phyloP scores from a whole-genome alignment of 345 rosid species.

The Lepidium didymum region DNA sequence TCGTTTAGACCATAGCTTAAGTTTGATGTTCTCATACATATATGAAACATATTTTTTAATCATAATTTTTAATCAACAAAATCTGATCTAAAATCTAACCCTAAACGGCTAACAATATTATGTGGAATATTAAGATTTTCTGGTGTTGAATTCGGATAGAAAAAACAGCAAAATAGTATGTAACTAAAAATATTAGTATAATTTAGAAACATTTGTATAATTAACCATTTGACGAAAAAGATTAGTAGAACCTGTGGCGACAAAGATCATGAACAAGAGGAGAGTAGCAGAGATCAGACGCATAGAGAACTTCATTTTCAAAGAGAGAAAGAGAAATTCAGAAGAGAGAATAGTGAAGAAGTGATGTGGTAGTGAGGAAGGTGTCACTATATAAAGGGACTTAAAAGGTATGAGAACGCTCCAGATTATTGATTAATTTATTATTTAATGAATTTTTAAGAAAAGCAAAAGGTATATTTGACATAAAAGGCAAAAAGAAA shows the following conservation, averaged over 20 bases:
- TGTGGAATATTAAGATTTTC: too few relatives aligned
- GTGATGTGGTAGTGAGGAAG: not conserved
- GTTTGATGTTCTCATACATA: not conserved
- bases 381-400: constrained; percentile 17
- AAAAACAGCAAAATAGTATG: too few relatives aligned
- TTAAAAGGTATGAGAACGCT: not conserved
- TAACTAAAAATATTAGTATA: too few relatives aligned
- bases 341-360: not conserved
- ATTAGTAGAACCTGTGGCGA: constrained; percentile 18
- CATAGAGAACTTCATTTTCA: constrained; percentile 25
- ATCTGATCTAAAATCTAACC: too few relatives aligned
- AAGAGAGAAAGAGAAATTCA: not conserved
- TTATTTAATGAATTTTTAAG: not conserved
- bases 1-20: not conserved
- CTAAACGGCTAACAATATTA: too few relatives aligned
- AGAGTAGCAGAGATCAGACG: constrained; percentile 24
- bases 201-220: too few relatives aligned
- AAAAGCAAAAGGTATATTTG: not conserved
- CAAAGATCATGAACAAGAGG: constrained; percentile 24
- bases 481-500: not conserved
- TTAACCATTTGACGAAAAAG: too few relatives aligned
- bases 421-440: not conserved
- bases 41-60: too few relatives aligned
- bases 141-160: too few relatives aligned
- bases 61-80: too few relatives aligned